These are phyloP conservation scores for Blastosporella zonata DNA, from an alignment of 1,284 basidiomycete genomes.

Conservation along the genomic window DNA sequence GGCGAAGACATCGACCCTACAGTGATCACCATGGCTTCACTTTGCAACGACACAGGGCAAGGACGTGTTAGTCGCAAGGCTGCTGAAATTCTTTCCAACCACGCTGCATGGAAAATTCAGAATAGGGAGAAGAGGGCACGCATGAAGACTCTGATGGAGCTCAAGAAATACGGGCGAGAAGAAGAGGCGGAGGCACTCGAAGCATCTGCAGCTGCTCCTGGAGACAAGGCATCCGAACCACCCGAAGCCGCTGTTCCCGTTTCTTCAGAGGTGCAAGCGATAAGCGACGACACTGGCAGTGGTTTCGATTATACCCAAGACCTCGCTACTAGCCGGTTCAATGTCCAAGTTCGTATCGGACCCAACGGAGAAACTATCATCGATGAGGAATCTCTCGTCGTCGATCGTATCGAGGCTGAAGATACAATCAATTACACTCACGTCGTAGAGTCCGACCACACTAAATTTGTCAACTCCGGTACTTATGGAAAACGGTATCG, in stretches of 20 bases:
- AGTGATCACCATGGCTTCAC: slow-evolving; percentile 68
- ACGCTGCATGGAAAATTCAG: slow-evolving; percentile 62
- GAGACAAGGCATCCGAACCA: slow-evolving; percentile 9
- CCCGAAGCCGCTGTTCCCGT: slow-evolving; percentile 18
- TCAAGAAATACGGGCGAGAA: slow-evolving; percentile 64
- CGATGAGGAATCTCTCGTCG: slow-evolving; percentile 76
- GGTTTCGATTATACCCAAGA: slow-evolving; percentile 69
- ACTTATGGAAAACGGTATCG: slow-evolving; percentile 76
- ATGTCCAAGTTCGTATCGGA: slow-evolving; percentile 77
- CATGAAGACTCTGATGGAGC: slow-evolving; percentile 61
- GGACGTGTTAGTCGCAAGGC: slow-evolving; percentile 74
- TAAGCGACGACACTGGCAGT: slow-evolving; percentile 41
- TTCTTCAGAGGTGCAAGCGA: slow-evolving; percentile 16
- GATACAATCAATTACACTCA: slow-evolving; percentile 72
- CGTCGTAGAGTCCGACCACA: slow-evolving; percentile 78
- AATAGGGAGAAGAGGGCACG: slow-evolving; percentile 62
- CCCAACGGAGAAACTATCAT: slow-evolving; percentile 80
- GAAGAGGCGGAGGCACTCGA: slow-evolving; percentile 46
- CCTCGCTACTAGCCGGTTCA: slow-evolving; percentile 66
- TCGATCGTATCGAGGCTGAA: slow-evolving; percentile 65
- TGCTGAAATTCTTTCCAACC: slow-evolving; percentile 62
- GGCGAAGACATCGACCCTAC: slow-evolving; percentile 78
- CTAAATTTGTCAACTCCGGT: slow-evolving; percentile 83
- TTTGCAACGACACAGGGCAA: slow-evolving; percentile 71
- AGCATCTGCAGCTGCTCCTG: slow-evolving; percentile 21